Base-by-base conservation (phyloP, 2,329 filamentous ascomycete species). In the Verruconis gallopava region DNA sequence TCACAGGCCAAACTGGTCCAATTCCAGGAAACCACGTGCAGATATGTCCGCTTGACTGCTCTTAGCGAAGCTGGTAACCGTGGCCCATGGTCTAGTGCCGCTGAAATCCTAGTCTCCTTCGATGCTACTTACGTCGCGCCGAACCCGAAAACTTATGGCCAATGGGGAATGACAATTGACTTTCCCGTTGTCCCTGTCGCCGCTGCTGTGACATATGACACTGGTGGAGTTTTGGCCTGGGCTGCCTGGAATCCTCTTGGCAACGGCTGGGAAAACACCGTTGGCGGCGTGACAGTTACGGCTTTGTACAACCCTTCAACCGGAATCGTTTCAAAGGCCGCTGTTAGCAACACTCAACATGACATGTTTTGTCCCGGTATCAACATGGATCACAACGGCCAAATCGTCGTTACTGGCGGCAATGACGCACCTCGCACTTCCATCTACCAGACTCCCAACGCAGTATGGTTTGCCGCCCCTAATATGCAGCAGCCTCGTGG, bases 331-430 rank as follows among this genome's bases (percentile, higher is more conserved):
- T 53, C 50, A 5, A 42, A 54, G 33, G 44, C 48, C 1, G 49
- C 48, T n/a, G 51, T 65, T 2, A 48, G 48, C 5, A 54, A 68
- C 44, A 72, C 67, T 0, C 49, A 61, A 3, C 67, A 72, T 48
- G 69, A 73, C 49, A 73, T 73, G 70, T 73, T 73, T 48, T 75
- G 72, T 49, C 71, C 72, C 0, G 73, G 71, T 2, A 70, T 75
- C 39, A 67, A 63, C 5, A 54, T 68, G 11, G 66, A 69, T 43
- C 62, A 61, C 13, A 55, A 64, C 5, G 73, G 71, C 0, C 57
- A 62, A 5, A 61, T 73, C 5, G 50, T 76, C 2, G 65, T 78
- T 4, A 70, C 67, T 0, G 73, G 75, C 4, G 74, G 74, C 1
- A 64, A 65, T 18, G 61, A 66, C 42, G 65, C 66, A 4, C 52